Evolutionary conservation across 257 asterid genomes (phyloP).

Genomic region (Hygrophila difformis): DNA sequence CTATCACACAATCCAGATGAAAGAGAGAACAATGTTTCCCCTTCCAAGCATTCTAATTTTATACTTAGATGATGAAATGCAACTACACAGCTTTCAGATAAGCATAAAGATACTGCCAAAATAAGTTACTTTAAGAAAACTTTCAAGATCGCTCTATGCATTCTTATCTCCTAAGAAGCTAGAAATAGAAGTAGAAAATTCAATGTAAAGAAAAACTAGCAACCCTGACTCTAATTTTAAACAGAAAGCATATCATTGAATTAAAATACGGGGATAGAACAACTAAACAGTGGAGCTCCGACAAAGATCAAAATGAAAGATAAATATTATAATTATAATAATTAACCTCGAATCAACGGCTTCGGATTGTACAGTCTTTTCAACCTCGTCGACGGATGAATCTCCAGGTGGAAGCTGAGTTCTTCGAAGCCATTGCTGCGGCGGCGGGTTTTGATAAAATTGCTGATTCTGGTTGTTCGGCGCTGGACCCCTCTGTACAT

Average conservation of each 20-base stretch:
- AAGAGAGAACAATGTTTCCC: neutral
- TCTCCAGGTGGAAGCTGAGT: conserved; percentile 37
- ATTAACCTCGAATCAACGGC: conserved; percentile 82
- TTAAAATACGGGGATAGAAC: neutral
- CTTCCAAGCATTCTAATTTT: neutral
- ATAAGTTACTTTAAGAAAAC: too few relatives aligned
- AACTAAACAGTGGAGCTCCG: neutral
- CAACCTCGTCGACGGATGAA: conserved; percentile 65
- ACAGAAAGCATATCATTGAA: neutral
- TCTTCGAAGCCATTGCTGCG: conserved; percentile 88
- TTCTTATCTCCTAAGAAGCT: too few relatives aligned
- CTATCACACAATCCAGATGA: neutral
- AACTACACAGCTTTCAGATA: too few relatives aligned
- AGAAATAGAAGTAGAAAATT: too few relatives aligned
- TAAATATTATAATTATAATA: too few relatives aligned
- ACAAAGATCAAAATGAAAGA: neutral
- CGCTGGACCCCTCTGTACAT: conserved; percentile 49
- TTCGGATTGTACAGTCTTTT: conserved; percentile 86
- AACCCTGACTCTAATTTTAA: too few relatives aligned
- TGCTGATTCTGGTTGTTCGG: conserved; percentile 47
- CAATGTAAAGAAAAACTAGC: too few relatives aligned
- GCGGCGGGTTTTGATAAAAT: conserved; percentile 44
- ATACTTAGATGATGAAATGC: too few relatives aligned
- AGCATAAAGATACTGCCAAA: too few relatives aligned
- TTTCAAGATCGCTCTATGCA: neutral